A percentile compares a stretch with the other conserved stretches of the same genome.
Conservation (phyloP, 495 filamentous ascomycete species). For the Oidiodendron maius region DNA sequence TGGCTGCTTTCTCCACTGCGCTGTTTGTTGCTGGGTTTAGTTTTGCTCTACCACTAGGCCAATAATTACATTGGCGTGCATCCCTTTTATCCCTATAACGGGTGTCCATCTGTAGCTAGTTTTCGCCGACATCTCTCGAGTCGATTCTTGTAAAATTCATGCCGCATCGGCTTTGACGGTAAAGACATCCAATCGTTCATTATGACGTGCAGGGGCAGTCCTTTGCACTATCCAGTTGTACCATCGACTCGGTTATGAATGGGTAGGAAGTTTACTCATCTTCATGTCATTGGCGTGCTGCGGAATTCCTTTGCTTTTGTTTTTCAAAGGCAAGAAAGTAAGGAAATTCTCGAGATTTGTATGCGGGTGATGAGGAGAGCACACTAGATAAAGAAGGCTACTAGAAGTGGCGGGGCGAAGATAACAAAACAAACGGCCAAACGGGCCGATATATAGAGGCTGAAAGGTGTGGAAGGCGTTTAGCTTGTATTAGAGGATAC, state of each 20-base stretch:
- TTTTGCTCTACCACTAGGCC: not conserved
- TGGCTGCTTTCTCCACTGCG: not conserved
- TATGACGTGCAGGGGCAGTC: not conserved
- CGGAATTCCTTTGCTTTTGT: not conserved
- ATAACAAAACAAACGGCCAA: not conserved
- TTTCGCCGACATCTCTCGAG: not conserved
- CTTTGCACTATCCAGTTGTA: not conserved
- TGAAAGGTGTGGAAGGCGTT: too few relatives aligned
- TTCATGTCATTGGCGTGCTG: not conserved
- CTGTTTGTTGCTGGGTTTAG: not conserved
- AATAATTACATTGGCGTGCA: not conserved
- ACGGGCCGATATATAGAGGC: too few relatives aligned
- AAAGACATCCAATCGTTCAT: not conserved
- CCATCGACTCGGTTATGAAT: not conserved
- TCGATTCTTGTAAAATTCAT: not conserved
- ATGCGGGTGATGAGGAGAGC: not conserved
- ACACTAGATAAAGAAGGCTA: not conserved
- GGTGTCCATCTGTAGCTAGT: not conserved
- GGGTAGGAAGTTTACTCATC: not conserved
- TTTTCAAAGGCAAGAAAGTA: not conserved
- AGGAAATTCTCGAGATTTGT: not conserved
- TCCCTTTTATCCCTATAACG: not conserved
- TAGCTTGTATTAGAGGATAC: too few relatives aligned
- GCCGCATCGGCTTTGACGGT: not conserved
- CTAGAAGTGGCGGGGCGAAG: not conserved